Base-by-base conservation (phyloP, 1,139 yeast genomes). In the Taphrina deformans region DNA sequence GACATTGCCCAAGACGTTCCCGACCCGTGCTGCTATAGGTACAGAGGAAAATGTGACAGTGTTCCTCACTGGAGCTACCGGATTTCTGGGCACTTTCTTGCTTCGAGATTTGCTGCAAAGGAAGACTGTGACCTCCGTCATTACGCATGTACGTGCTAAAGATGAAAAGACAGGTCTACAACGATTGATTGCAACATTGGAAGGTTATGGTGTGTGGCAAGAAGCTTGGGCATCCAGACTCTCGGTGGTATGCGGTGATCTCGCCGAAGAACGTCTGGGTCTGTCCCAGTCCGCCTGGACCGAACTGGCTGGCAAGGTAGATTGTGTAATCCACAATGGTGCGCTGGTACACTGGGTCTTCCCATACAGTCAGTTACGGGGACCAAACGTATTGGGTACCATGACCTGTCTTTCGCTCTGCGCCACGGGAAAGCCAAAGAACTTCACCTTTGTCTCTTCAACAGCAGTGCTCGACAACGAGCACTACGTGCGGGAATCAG, bases 301-400 rank as follows among this genome's bases (percentile, higher is more conserved):
- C 1, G 61, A 73, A 4, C 80, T 95, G 68, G 77, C 85, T 3
- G 76, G 82, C 14, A 77, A 79, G 0, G 80, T 92, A 67, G 99
- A 95, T 75, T 87, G 88, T 3, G 85, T 95, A 62, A 84, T 95
- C 69, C 99, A 95, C 76, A 95, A 95, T 73, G 99, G 98, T 78
- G 99, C 99, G 3, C 81, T 92, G 69, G 99, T 95, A 50, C 99
- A 95, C 76, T 95, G 99, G 99, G 97, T 92, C 2, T 93, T 89
- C 75, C 99, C 98, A 51, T 95, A 95, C 77, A 79, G 88, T 62
- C 89, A 88, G 72, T 80, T 95, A 71, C 85, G 98, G 72, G 97
- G 90, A 68, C 96, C 99, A 45, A 95, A 95, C 74, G 99, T 95
- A 41, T 78, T 92, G 68, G 86, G 96, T 61, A 88, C 98, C 0